Evolutionary conservation across 179 eudicot species (phyloP), one percentile per base, ranked within the genome.

Genomic region (Pouteria campechiana): DNA sequence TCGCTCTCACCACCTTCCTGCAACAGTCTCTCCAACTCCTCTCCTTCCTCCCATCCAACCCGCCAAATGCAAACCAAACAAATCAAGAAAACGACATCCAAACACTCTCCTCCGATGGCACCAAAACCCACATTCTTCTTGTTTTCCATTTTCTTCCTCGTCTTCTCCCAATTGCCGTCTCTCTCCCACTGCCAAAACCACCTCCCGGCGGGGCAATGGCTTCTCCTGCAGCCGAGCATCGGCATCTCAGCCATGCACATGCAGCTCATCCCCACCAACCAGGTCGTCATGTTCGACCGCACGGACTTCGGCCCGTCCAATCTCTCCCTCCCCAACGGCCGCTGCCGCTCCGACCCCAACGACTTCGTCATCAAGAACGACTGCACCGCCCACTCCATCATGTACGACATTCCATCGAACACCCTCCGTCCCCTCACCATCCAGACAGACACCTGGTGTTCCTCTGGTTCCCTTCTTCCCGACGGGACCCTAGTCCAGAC

Each of bases 201-300:
- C 19, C 32, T 5, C 15, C 19, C 0, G 74, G 68, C 25, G 76
- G 76, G 15, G 3, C 11, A 44, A 29, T 87, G 90, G 90, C 6
- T 20, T 0, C 53, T 77, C 3, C 74, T 87, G 10, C 83, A 76
- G 0, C 17, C 22, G 3, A 57, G 57, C 46, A 55, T 80, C 17
- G 96, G 96, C 17, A 48, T 87, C 36, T 83, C 94, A 12, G 94
- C 94, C 45, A 83, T 87, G 96, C 96, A 87, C 70, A 79, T 83
- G 94, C 96, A 87, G 28, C 87, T 87, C n/a, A 46, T 83, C 3
- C 28, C 68, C 68, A 40, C 75, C 65, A 77, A 80, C 69, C 64
- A 62, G 5, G 61, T 87, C 17, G 41, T 87, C 2, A 70, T 83
- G 4, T 87, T 79, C 41, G 96, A 87, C 50, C 81, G 96, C 0